These are phyloP conservation scores for Cryphonectria radicalis DNA, from an alignment of 2,329 filamentous ascomycete species.

Conservation along the genomic window DNA sequence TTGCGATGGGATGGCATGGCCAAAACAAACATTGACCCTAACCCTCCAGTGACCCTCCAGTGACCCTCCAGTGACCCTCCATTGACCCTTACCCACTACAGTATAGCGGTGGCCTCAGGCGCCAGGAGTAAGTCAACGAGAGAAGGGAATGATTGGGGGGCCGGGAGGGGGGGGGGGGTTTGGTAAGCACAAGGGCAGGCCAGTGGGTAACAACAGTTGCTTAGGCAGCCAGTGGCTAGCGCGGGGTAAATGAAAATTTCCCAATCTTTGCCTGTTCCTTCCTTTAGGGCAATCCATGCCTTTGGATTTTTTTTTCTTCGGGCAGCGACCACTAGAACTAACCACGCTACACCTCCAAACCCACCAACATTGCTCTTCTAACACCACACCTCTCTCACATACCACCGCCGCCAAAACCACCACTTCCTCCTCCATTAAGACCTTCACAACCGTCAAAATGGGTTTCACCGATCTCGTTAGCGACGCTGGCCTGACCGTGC, in stretches of 20 bases:
- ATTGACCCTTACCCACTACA: neutral
- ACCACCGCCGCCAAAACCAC: neutral
- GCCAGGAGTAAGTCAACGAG: neutral
- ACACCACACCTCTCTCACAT: slow-evolving; percentile 8
- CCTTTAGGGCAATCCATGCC: neutral
- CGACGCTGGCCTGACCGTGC: slow-evolving; percentile 45
- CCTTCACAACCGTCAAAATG: slow-evolving; percentile 29
- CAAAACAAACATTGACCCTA: neutral
- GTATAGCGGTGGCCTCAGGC: slow-evolving; percentile 22
- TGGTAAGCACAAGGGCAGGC: neutral
- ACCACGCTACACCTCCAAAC: slow-evolving; percentile 20
- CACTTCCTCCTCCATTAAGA: neutral
- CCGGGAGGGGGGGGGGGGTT: neutral
- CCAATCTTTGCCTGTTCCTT: slow-evolving; percentile 16
- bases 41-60: too few relatives aligned
- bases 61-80: neutral
- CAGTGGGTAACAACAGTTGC: slow-evolving; percentile 7
- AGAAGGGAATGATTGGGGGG: neutral
- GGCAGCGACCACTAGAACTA: slow-evolving; percentile 24
- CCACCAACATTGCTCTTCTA: neutral
- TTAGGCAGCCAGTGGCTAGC: slow-evolving; percentile 14
- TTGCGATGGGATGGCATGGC: neutral
- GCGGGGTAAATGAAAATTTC: slow-evolving; percentile 30
- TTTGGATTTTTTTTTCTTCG: slow-evolving; percentile 13
- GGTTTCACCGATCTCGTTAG: slow-evolving; percentile 38